These are phyloP conservation scores for Powellomyces hirtus DNA, from an alignment of 192 early-diverging fungal species.

Conservation along the genomic window DNA sequence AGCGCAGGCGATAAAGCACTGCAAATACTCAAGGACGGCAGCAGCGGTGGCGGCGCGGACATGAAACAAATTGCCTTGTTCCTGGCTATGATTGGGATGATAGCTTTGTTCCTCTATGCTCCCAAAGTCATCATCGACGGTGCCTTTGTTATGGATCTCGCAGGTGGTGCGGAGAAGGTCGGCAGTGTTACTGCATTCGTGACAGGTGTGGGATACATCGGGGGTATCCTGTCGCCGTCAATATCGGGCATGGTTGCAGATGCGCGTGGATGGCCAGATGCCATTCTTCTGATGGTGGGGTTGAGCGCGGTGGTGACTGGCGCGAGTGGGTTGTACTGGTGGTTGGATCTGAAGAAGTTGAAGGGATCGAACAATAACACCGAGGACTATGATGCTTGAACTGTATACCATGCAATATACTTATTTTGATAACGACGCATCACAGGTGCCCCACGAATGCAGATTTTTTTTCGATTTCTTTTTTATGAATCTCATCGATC, in stretches of 20 bases:
- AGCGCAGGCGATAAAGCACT: neutral
- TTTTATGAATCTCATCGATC: no score
- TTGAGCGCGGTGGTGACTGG: neutral
- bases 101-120: constrained; percentile 25
- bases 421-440: no score
- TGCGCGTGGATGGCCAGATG: constrained; percentile 6
- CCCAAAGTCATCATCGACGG: constrained; percentile 30
- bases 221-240: constrained; percentile 14
- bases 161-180: constrained; percentile 12
- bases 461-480: no score
- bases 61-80: constrained; percentile 11
- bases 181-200: constrained; percentile 24
- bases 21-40: neutral
- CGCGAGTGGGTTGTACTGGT: constrained; percentile 21
- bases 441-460: no score
- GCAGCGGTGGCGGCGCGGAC: neutral
- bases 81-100: constrained; percentile 12
- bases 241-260: constrained; percentile 19
- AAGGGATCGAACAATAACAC: no score
- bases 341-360: constrained; percentile 5
- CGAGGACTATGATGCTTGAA: no score
- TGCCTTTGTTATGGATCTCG: constrained; percentile 29
- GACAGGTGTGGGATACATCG: constrained; percentile 30
- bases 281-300: constrained; percentile 15
- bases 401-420: no score